These are phyloP conservation scores for Schizosaccharomyces japonicus DNA, from an alignment of 805 yeast genomes.

Conservation along the genomic window DNA sequence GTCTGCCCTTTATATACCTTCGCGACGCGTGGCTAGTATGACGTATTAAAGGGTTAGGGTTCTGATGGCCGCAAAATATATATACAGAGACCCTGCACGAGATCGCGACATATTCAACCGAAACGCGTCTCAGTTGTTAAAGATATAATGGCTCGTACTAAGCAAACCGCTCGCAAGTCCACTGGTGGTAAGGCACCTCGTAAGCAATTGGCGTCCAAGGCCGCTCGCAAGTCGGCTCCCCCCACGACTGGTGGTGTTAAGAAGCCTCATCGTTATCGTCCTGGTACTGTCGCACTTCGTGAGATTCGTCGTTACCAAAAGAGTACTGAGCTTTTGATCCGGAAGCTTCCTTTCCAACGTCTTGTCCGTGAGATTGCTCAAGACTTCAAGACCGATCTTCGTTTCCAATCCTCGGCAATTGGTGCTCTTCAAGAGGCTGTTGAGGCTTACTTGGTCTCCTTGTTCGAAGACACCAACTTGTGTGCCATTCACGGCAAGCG, in stretches of 20 bases:
- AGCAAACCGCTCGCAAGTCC: conserved; percentile 73
- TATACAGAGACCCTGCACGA: neutral
- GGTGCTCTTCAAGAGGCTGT: conserved; percentile 82
- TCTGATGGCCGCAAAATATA: no score
- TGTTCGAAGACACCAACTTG: conserved; percentile 73
- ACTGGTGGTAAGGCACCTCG: conserved; percentile 88
- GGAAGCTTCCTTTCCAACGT: conserved; percentile 81
- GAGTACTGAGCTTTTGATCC: conserved; percentile 63
- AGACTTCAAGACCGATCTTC: conserved; percentile 64
- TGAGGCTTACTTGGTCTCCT: conserved; percentile 67
- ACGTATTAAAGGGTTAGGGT: conserved; percentile 4
- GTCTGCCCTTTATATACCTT: no score
- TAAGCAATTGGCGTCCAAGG: conserved; percentile 75
- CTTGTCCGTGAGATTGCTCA: conserved; percentile 74
- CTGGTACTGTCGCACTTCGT: conserved; percentile 83
- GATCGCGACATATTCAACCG: neutral
- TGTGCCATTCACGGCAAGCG: conserved; percentile 88
- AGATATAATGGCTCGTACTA: conserved; percentile 45
- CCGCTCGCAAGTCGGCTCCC: conserved; percentile 76
- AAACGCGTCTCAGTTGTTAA: neutral
- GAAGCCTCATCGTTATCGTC: conserved; percentile 87
- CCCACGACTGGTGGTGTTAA: conserved; percentile 69
- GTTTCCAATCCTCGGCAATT: conserved; percentile 74
- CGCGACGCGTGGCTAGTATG: no score
- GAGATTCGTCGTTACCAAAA: conserved; percentile 83